Evolutionary conservation across 768 basidiomycete species (phyloP), one percentile per base, ranked within the genome.

Genomic region (Boletales sp.): DNA sequence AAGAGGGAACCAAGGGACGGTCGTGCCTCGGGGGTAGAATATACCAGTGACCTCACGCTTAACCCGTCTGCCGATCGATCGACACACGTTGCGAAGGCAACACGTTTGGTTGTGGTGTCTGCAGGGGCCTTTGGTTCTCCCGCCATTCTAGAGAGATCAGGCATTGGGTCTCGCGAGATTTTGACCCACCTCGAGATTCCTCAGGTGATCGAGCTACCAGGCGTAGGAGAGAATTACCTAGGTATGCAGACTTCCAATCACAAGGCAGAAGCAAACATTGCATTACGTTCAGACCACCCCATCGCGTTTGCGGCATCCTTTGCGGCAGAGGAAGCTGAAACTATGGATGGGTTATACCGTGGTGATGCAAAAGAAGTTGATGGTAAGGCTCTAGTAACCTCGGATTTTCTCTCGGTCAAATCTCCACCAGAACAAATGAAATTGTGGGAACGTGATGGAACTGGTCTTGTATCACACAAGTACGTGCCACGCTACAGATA

Each of bases 171-270:
- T 3, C 58, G 64, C 17, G 59, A 66, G 2, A 55, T 84, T 36
- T 68, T 90, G 36, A 58, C 75, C 36, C 68, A 66, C 31, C 67
- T 77, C 45, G 72, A 71, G 11, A 76, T 91, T 30, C 56, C 67
- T 8, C 70, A 73, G 50, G 43, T 80, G 24, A 73, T 86, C 13
- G 80, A 87, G 47, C 76, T 90, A 13, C 86, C 87, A 1, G 84
- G 84, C 15, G 87, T 91, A 2, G 88, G 88, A 17, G 83, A 86
- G 57, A 79, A 87, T 55, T 81, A 78, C 48, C 72, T 75, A 65
- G 80, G 81, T 77, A 44, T 37, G 60, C 47, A n/a, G 21, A 39
- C 10, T 15, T 5, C 10, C 36, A 1, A 24, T 21, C 15, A 30
- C 34, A 11, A 24, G 30, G 17, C 2, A 15, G 12, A 27, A 35